Percentiles rank a stretch among this genome's conserved stretches.
phyloP scores from a whole-genome alignment of 75 land plant species.

The Chamaecyparis obtusa region DNA sequence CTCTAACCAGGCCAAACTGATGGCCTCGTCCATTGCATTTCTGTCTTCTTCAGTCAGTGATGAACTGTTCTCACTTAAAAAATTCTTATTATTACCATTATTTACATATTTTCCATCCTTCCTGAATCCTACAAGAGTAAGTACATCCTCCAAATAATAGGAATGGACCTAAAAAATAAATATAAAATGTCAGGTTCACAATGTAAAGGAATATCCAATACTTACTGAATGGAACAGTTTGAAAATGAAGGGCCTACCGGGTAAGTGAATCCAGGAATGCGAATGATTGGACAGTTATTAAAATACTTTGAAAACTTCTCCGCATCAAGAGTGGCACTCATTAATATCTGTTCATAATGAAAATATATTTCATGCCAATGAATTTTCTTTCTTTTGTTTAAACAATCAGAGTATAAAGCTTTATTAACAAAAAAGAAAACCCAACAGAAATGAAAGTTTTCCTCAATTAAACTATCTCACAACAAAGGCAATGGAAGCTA shows the following conservation, averaged over 20 bases:
- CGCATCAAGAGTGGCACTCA: conserved; percentile 98
- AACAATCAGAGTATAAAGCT: not conserved
- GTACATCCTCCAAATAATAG: conserved; percentile 92
- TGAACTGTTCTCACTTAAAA: conserved; percentile 4
- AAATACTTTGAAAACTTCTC: conserved; percentile 89
- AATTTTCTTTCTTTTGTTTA: not conserved
- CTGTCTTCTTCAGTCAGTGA: conserved; percentile 55
- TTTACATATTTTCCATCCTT: conserved; percentile 26
- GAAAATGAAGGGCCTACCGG: conserved; percentile 55
- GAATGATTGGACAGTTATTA: conserved; percentile 80
- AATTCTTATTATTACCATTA: conserved; percentile 2
- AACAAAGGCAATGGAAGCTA: conserved; percentile 21
- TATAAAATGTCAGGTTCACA: not conserved
- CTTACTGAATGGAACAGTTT: not conserved
- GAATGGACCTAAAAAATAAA: conserved; percentile 56
- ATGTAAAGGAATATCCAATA: not conserved
- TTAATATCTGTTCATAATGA: conserved; percentile 62
- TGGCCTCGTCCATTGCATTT: conserved; percentile 76
- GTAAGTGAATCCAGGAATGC: conserved; percentile 92
- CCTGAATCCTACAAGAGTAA: conserved; percentile 18
- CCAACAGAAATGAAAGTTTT: not conserved
- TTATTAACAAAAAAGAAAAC: not conserved
- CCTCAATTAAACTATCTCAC: conserved; percentile 7
- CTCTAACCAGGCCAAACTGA: conserved; percentile 65
- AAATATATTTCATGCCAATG: not conserved